These are phyloP conservation scores for Xylaria bambusicola DNA, from an alignment of 495 filamentous ascomycete species.

Conservation along the genomic window DNA sequence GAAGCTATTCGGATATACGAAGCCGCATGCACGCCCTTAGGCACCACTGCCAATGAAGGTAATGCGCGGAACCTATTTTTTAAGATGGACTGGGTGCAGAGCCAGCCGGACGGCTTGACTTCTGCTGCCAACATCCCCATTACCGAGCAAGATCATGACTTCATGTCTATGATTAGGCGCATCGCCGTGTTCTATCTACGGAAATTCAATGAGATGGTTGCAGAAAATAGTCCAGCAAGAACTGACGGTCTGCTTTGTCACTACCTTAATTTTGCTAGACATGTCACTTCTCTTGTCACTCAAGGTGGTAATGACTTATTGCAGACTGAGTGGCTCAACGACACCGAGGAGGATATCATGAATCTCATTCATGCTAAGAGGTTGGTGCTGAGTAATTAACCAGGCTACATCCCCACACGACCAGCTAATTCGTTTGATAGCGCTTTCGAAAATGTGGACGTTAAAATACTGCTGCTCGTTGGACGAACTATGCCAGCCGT, in stretches of 20 bases:
- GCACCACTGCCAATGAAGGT: background rate
- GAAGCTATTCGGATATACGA: slow-evolving; percentile 30
- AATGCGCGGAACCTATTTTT: slow-evolving; percentile 15
- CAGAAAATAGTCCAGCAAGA: slow-evolving; percentile 7
- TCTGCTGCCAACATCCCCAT: background rate
- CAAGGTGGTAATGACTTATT: background rate
- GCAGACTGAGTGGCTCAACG: slow-evolving; percentile 32
- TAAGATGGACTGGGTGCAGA: slow-evolving; percentile 5
- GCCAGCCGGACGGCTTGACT: background rate
- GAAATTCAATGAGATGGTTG: slow-evolving; percentile 16
- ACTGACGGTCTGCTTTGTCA: background rate
- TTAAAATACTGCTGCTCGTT: slow-evolving; percentile 22
- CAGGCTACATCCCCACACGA: slow-evolving; percentile 1
- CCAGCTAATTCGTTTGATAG: background rate
- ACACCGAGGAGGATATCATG: slow-evolving; percentile 33
- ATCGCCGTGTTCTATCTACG: slow-evolving; percentile 19
- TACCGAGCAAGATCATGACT: background rate
- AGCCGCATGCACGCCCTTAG: slow-evolving; percentile 10
- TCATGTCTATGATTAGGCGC: background rate
- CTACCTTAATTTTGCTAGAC: background rate
- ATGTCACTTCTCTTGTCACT: background rate
- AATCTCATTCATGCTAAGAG: background rate
- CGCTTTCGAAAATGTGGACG: background rate
- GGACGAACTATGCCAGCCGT: slow-evolving; percentile 37
- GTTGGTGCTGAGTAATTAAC: background rate